These are phyloP conservation scores for Tricladium varicosporioides DNA, from an alignment of 2,329 filamentous ascomycete species.

Conservation along the genomic window DNA sequence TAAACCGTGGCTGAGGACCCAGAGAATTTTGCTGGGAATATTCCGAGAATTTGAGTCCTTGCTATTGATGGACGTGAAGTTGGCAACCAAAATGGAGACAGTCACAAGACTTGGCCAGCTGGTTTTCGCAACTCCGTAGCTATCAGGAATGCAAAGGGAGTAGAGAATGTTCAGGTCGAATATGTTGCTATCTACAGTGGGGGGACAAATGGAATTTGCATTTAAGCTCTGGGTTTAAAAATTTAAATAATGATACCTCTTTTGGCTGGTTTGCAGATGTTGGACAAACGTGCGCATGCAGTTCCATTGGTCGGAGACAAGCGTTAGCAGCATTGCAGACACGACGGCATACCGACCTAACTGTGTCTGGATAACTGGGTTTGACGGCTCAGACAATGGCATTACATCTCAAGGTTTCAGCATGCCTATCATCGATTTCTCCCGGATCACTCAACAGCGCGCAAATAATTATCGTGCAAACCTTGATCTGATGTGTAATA, in stretches of 20 bases:
- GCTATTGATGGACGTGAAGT: neutral
- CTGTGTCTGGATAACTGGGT: constrained; percentile 3
- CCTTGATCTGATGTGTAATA: constrained; percentile 3
- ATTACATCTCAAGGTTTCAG: constrained; percentile 2
- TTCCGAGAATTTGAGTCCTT: neutral
- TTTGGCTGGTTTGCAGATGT: neutral
- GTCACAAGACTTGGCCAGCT: neutral
- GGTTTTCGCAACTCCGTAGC: neutral
- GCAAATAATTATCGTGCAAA: neutral
- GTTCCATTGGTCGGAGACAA: neutral
- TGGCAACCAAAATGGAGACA: neutral
- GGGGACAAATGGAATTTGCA: constrained; percentile 1
- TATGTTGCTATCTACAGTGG: neutral
- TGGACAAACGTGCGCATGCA: neutral
- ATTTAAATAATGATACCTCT: neutral
- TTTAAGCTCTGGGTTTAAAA: neutral
- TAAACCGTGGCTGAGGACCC: too few relatives aligned
- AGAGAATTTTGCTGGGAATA: neutral
- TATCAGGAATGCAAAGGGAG: neutral
- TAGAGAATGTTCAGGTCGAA: neutral
- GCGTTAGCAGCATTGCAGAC: neutral
- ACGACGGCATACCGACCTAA: neutral
- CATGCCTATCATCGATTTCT: constrained; percentile 3
- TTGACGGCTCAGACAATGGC: neutral
- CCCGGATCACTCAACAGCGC: neutral